Percentiles rank a stretch among this genome's conserved stretches.
phyloP scores from a whole-genome alignment of 2,329 filamentous ascomycete species.

The Aspergillus brunneoviolaceus region DNA sequence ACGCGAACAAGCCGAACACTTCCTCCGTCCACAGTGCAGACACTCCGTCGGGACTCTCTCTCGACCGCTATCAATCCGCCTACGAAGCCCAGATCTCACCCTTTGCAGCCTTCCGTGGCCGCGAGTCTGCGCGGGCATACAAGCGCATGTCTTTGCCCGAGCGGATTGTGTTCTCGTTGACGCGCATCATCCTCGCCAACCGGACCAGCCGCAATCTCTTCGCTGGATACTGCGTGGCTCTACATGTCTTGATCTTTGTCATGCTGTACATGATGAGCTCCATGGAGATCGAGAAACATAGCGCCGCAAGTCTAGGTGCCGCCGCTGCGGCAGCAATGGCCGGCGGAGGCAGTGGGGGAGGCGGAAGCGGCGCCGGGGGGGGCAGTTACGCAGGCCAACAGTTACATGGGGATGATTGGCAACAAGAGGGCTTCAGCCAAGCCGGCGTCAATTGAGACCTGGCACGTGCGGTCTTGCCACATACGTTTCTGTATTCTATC shows the following conservation, averaged over 20 bases:
- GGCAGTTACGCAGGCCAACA: slow-evolving; percentile 32
- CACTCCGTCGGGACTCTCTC: slow-evolving; percentile 62
- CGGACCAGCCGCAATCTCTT: slow-evolving; percentile 91
- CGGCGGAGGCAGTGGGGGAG: slow-evolving; percentile 26
- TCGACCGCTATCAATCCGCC: slow-evolving; percentile 84
- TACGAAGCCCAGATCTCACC: slow-evolving; percentile 96
- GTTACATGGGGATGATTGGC: slow-evolving; percentile 58
- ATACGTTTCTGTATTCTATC: slow-evolving; percentile 3
- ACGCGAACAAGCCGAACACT: slow-evolving; percentile 69
- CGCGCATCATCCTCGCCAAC: slow-evolving; percentile 85
- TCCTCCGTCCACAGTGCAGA: slow-evolving; percentile 63
- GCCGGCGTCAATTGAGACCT: slow-evolving; percentile 15
- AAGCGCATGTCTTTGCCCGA: slow-evolving; percentile 92
- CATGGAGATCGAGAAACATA: slow-evolving; percentile 63
- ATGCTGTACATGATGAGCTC: slow-evolving; percentile 83
- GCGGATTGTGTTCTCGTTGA: slow-evolving; percentile 84
- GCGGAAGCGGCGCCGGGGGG: slow-evolving; percentile 21
- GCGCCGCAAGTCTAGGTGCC: slow-evolving; percentile 52
- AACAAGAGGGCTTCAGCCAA: slow-evolving; percentile 59
- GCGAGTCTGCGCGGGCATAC: slow-evolving; percentile 86
- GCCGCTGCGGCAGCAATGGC: slow-evolving; percentile 41
- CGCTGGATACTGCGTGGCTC: slow-evolving; percentile 81
- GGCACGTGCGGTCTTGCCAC: not conserved
- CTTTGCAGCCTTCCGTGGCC: slow-evolving; percentile 91
- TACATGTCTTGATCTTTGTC: slow-evolving; percentile 84